phyloP scores from a whole-genome alignment of 305 asterid genomes.

The Fraxinus greggii region DNA sequence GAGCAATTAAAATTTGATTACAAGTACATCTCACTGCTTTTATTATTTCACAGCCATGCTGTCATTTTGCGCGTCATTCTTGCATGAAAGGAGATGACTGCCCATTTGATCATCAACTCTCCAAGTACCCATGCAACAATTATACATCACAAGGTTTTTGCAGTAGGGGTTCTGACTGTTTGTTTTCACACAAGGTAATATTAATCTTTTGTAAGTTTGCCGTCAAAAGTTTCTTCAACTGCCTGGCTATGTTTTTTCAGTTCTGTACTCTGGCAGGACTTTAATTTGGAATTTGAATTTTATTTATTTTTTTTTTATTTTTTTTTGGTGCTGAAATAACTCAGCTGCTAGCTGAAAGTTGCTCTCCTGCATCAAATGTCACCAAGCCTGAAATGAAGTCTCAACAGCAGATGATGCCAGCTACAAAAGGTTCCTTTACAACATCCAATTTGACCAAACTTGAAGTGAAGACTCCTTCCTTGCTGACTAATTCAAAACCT shows the following conservation, averaged over 20 bases:
- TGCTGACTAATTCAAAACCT: slow-evolving; percentile 31
- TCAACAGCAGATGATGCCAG: slow-evolving; percentile 34
- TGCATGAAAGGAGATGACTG: slow-evolving; percentile 95
- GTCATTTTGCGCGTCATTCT: slow-evolving; percentile 77
- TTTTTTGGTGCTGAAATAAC: slow-evolving; percentile 20
- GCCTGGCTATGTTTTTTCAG: neutral
- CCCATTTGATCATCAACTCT: slow-evolving; percentile 77
- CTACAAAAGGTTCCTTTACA: slow-evolving; percentile 31
- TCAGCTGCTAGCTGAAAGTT: slow-evolving; percentile 46
- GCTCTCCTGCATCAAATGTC: slow-evolving; percentile 34
- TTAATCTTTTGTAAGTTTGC: slow-evolving; percentile 14
- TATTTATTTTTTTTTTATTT: neutral
- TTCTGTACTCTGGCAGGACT: slow-evolving; percentile 11
- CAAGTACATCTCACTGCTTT: slow-evolving; percentile 17
- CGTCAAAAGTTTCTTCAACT: neutral
- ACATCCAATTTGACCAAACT: slow-evolving; percentile 35
- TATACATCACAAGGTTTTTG: slow-evolving; percentile 62
- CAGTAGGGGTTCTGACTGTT: slow-evolving; percentile 73
- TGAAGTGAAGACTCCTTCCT: slow-evolving; percentile 38
- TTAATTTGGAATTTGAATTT: neutral
- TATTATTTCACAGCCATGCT: slow-evolving; percentile 68
- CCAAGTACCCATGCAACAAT: slow-evolving; percentile 80
- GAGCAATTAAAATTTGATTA: slow-evolving; percentile 15
- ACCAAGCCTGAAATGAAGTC: slow-evolving; percentile 42
- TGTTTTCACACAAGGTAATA: slow-evolving; percentile 84